These are phyloP conservation scores for Phytopythium sindhum DNA, from an alignment of 352 stramenopile species.

Conservation along the genomic window DNA sequence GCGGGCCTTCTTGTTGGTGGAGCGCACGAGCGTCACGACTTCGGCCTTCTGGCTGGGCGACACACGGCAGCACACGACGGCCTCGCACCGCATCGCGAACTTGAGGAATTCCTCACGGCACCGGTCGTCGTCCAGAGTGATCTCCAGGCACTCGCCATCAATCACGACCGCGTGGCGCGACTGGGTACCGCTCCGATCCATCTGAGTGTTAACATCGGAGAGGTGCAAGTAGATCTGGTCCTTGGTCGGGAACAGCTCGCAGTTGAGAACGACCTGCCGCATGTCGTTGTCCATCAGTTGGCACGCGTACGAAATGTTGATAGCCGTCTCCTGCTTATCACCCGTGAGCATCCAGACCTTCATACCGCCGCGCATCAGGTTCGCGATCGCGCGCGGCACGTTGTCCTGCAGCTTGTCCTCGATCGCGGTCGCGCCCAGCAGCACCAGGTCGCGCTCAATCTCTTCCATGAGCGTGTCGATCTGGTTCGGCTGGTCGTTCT, in stretches of 20 bases:
- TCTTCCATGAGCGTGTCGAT: constrained; percentile 74
- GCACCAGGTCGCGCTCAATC: constrained; percentile 76
- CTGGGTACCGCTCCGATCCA: constrained; percentile 12
- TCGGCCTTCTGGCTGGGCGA: constrained; percentile 83
- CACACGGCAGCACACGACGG: constrained; percentile 81
- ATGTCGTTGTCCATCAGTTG: constrained; percentile 88
- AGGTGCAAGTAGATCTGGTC: constrained; percentile 40
- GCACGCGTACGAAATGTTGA: constrained; percentile 93
- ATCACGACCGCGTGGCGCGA: constrained; percentile 61
- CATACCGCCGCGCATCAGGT: constrained; percentile 84
- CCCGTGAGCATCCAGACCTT: constrained; percentile 93
- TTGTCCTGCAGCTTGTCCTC: constrained; percentile 93
- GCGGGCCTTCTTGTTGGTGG: constrained; percentile 40
- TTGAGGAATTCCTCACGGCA: constrained; percentile 63
- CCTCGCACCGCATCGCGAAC: constrained; percentile 64
- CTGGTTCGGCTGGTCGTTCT: constrained; percentile 55
- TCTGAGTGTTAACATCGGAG: constrained; percentile 26
- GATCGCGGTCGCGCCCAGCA: constrained; percentile 90
- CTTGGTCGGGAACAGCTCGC: constrained; percentile 50
- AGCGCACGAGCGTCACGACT: constrained; percentile 63
- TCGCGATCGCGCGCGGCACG: constrained; percentile 85
- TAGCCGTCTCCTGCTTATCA: constrained; percentile 93
- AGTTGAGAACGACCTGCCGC: constrained; percentile 69
- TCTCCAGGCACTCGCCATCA: constrained; percentile 64
- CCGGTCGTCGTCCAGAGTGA: constrained; percentile 47